phyloP scores from a whole-genome alignment of 2,329 filamentous ascomycete genomes.

The Alternaria novae-zelandiae region DNA sequence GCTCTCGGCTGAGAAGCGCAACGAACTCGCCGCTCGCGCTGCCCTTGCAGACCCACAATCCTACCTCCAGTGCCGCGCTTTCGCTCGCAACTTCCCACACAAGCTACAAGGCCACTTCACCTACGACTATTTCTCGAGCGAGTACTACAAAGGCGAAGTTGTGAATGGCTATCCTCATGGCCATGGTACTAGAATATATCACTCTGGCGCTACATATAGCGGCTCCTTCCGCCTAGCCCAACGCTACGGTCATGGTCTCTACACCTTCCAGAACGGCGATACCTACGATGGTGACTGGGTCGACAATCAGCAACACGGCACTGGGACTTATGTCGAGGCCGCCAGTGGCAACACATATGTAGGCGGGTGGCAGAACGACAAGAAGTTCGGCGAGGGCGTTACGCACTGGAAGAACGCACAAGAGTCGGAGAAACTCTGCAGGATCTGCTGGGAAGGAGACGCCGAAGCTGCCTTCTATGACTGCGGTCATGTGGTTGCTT shows the following conservation, averaged over 20 bases:
- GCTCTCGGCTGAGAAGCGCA: constrained; percentile 35
- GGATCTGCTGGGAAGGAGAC: constrained; percentile 67
- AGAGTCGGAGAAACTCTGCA: constrained; percentile 64
- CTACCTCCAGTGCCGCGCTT: constrained; percentile 53
- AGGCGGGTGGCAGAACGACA: constrained; percentile 66
- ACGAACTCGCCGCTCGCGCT: constrained; percentile 39
- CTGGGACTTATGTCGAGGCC: constrained; percentile 63
- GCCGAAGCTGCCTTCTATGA: constrained; percentile 67
- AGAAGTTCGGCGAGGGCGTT: constrained; percentile 66
- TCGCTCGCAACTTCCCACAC: constrained; percentile 53
- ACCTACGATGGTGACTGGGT: constrained; percentile 64
- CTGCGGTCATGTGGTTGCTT: constrained; percentile 69
- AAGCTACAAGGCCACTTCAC: constrained; percentile 54
- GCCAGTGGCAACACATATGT: constrained; percentile 66
- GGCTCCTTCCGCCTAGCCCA: constrained; percentile 61
- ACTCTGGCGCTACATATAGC: constrained; percentile 62
- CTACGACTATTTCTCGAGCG: constrained; percentile 60
- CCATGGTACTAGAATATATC: constrained; percentile 60
- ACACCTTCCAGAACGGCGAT: constrained; percentile 69
- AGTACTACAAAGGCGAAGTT: constrained; percentile 62
- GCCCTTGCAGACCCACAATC: constrained; percentile 44
- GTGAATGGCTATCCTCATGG: constrained; percentile 60
- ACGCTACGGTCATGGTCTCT: constrained; percentile 63
- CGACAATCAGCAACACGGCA: constrained; percentile 69
- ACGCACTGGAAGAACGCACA: constrained; percentile 68